Conservation (phyloP, 306 rosid genomes). For the Inga oerstediana region DNA sequence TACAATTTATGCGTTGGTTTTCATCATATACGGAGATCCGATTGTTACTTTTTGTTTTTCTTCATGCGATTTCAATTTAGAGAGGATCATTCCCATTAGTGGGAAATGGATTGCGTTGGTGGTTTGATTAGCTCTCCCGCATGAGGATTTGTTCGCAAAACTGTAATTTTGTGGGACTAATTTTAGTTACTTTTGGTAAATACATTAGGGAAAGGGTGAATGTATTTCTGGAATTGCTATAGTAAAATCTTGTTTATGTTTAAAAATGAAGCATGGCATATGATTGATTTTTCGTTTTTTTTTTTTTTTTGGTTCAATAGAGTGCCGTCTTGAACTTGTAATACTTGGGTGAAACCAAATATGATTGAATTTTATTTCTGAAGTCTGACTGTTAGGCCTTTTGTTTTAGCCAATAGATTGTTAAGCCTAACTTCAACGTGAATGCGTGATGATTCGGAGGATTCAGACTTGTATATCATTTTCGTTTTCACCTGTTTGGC, state of each 20-base stretch:
- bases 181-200: background rate
- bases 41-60: background rate
- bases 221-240: conserved; percentile 21
- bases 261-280: background rate
- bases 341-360: background rate
- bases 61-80: background rate
- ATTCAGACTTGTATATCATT: background rate
- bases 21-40: background rate
- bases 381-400: background rate
- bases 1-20: background rate
- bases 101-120: conserved; percentile 18
- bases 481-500: background rate
- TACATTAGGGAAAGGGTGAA: background rate
- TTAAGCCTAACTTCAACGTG: background rate
- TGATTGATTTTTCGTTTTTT: background rate
- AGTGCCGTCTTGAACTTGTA: background rate
- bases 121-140: conserved; percentile 24
- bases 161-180: background rate
- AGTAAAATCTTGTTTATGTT: conserved; percentile 8
- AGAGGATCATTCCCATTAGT: background rate
- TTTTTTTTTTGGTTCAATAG: background rate
- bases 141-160: background rate
- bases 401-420: background rate
- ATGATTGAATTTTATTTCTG: background rate
- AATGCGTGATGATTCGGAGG: background rate